Evolutionary conservation across 192 early-diverging fungal species (phyloP).

Genomic region (Jimgerdemannia flammicorona): DNA sequence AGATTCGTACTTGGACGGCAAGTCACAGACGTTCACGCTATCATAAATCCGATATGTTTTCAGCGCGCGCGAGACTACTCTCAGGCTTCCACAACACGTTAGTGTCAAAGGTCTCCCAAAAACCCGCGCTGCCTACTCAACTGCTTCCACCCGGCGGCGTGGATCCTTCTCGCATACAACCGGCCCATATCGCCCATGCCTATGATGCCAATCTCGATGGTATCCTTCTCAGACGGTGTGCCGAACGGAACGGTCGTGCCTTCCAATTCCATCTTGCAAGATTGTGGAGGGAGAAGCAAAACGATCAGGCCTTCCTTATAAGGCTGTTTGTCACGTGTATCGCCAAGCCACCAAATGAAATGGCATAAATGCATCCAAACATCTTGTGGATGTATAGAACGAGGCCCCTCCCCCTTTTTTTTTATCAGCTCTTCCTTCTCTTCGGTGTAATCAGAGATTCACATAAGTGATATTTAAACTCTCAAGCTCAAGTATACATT

Average conservation of each 20-base stretch:
- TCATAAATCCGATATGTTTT: neutral
- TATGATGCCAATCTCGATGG: slow-evolving; percentile 83
- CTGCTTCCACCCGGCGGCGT: slow-evolving; percentile 78
- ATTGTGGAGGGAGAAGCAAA: neutral
- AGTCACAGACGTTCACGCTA: slow-evolving; percentile 88
- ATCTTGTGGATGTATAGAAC: too few species aligned
- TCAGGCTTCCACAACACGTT: neutral
- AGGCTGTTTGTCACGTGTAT: neutral
- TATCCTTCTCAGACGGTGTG: slow-evolving; percentile 44
- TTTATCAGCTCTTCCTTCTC: too few species aligned
- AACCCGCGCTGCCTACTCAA: slow-evolving; percentile 10
- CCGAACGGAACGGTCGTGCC: neutral
- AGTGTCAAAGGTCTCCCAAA: neutral
- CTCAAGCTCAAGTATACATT: too few species aligned
- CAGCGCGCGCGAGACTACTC: neutral
- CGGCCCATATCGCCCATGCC: slow-evolving; percentile 95
- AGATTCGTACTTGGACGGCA: slow-evolving; percentile 68
- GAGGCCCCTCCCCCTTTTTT: too few species aligned
- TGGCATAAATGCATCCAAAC: too few species aligned
- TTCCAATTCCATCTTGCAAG: neutral
- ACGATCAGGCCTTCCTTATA: too few species aligned
- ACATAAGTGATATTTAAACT: too few species aligned
- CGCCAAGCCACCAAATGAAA: too few species aligned
- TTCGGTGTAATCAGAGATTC: too few species aligned
- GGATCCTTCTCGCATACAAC: slow-evolving; percentile 75